phyloP scores from a whole-genome alignment of 2,329 filamentous ascomycete species.

The Beauveria varroae region DNA sequence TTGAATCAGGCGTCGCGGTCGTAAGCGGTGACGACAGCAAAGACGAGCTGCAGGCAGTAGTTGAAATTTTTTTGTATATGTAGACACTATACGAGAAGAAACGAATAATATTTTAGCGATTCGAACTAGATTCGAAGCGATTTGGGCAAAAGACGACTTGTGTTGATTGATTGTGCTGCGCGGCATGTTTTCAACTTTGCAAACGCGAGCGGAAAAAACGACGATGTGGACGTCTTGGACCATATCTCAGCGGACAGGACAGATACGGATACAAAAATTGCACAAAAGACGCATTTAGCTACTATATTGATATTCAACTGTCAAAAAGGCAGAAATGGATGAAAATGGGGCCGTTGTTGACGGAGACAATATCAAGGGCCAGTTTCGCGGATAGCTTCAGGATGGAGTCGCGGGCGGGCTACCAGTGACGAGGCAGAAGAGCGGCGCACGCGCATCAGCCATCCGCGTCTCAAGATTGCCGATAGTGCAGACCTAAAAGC shows the following conservation, averaged over 20 bases:
- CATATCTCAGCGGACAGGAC: neutral
- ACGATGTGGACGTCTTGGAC: neutral
- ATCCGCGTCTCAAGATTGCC: neutral
- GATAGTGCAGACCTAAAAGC: constrained; percentile 6
- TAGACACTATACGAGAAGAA: neutral
- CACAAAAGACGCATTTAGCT: neutral
- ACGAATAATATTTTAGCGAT: neutral
- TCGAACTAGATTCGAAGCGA: neutral
- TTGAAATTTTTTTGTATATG: neutral
- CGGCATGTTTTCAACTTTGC: neutral
- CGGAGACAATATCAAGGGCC: constrained; percentile 1
- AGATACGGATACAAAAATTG: neutral
- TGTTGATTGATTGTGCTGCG: neutral
- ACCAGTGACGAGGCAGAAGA: neutral
- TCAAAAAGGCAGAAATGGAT: neutral
- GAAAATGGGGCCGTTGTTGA: constrained; percentile 7
- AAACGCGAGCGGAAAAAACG: constrained; percentile 13
- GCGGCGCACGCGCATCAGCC: neutral
- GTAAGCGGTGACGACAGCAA: neutral
- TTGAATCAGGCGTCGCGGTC: neutral
- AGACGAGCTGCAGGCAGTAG: neutral
- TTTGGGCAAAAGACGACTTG: neutral
- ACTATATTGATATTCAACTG: neutral
- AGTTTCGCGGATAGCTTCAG: constrained; percentile 14
- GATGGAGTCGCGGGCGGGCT: neutral